Conservation (phyloP, 495 filamentous ascomycete species). For the Chaetomium cochliodes region DNA sequence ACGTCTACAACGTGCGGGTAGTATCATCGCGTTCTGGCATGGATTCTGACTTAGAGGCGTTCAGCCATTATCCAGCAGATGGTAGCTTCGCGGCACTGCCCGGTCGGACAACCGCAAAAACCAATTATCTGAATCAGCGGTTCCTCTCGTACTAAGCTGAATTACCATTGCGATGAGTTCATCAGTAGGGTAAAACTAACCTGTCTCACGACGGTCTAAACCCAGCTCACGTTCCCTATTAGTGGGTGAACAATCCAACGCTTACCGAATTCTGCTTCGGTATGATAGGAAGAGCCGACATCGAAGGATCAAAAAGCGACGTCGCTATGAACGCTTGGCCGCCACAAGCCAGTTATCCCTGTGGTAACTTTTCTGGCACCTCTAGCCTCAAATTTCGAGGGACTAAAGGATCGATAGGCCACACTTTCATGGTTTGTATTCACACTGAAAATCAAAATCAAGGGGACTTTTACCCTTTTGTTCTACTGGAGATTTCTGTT, state of each 20-base stretch:
- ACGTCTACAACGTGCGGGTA: conserved; percentile 61
- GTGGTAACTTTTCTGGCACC: conserved; percentile 75
- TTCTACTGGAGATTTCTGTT: conserved; percentile 64
- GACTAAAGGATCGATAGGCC: conserved; percentile 76
- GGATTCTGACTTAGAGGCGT: conserved; percentile 70
- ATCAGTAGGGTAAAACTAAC: conserved; percentile 51
- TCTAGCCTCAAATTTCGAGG: conserved; percentile 74
- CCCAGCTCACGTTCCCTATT: conserved; percentile 54
- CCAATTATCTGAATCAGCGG: conserved; percentile 69
- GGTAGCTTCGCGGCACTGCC: conserved; percentile 59
- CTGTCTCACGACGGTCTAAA: conserved; percentile 58
- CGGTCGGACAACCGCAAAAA: conserved; percentile 68
- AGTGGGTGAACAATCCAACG: conserved; percentile 59
- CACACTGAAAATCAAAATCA: conserved; percentile 79
- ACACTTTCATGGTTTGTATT: conserved; percentile 76
- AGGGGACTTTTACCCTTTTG: conserved; percentile 76
- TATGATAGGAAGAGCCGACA: conserved; percentile 57
- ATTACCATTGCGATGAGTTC: conserved; percentile 63
- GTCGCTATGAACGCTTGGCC: conserved; percentile 45
- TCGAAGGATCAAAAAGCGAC: conserved; percentile 52
- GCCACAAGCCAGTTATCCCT: conserved; percentile 66
- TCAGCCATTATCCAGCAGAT: conserved; percentile 69
- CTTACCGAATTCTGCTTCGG: conserved; percentile 54
- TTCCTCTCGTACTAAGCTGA: conserved; percentile 71
- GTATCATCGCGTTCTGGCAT: conserved; percentile 61